Evolutionary conservation across 208 protist genomes (phyloP), one percentile per base, ranked within the genome.

Genomic region (Trypanosoma theileri): DNA sequence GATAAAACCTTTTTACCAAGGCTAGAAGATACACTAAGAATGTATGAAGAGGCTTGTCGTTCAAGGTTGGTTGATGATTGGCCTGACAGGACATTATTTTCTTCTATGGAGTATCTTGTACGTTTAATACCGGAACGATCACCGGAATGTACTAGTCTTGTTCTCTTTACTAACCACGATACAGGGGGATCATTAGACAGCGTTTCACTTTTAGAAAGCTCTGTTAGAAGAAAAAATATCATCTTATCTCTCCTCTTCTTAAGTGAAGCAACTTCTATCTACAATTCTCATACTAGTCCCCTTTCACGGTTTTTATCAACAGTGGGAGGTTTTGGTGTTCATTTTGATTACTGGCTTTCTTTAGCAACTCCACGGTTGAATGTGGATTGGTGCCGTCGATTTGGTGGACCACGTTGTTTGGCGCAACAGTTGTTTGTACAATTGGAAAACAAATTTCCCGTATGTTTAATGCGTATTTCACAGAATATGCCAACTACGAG

Each of bases 381-480:
- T 72, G 67, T 63, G 40, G 86, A 93, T 54, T 96, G 91, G 89
- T 91, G 84, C 42, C 82, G 69, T 42, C 82, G 82, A 54, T 94
- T 94, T 54, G 83, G 84, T 31, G 91, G 91, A 19, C 73, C 85
- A 11, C 86, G 89, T 55, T 96, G 91, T 63, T 63, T 94, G 11
- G 82, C 87, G 14, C 86, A 94, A 65, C 91, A 96, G 68, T 60
- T 96, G 11, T 93, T 96, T 79, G 91, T 94, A 41, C 87, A 93
- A 59, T 73, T 96, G 21, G 85, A 94, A 41, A 83, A 68, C 17
- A 67, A 81, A 19, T 96, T 96, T 62, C 89, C 91, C 12, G 76
- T 94, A 6, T 53, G 62, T 26, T 59, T 73, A 16, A 26, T 28
- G 13, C 58, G 44, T 55, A 24, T 65, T 44, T 56, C 81, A 66